Evolutionary conservation across 1,284 basidiomycete species (phyloP).

Genomic region (Inonotus hispidus): DNA sequence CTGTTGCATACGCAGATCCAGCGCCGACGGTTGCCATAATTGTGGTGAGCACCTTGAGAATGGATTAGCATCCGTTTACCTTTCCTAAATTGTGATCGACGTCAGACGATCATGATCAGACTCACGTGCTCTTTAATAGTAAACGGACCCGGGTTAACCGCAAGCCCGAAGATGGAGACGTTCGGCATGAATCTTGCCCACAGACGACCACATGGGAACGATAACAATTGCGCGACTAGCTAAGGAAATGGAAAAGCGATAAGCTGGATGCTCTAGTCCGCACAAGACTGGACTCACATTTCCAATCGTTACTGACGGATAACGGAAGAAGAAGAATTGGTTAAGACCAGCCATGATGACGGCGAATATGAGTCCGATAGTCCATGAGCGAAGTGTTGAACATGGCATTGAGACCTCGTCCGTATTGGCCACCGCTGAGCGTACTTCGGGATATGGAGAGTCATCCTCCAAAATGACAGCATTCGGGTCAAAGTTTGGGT

Average conservation of each 20-base stretch:
- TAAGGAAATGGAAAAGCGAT: constrained; percentile 20
- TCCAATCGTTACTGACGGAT: constrained; percentile 41
- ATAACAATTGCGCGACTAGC: constrained; percentile 49
- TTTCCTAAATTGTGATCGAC: neutral
- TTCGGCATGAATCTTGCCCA: constrained; percentile 48
- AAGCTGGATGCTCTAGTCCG: constrained; percentile 14
- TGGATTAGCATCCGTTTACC: constrained; percentile 7
- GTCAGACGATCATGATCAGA: neutral
- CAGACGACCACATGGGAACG: constrained; percentile 51
- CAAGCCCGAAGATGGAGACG: constrained; percentile 40
- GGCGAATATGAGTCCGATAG: constrained; percentile 44
- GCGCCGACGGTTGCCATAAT: constrained; percentile 33
- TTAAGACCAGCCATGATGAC: constrained; percentile 50
- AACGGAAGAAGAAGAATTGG: constrained; percentile 53
- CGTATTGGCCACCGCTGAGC: constrained; percentile 31
- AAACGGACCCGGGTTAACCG: constrained; percentile 70
- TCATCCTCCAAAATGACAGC: constrained; percentile 37
- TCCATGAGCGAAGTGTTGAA: constrained; percentile 34
- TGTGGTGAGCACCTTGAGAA: constrained; percentile 15
- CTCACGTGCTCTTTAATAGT: constrained; percentile 67
- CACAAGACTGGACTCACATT: constrained; percentile 31
- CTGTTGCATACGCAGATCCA: constrained; percentile 43
- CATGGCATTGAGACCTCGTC: constrained; percentile 31
- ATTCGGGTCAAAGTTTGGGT: constrained; percentile 27
- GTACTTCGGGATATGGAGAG: constrained; percentile 41